Evolutionary conservation across 2,329 filamentous ascomycete species (phyloP).

Genomic region (Helicocarpus griseus): DNA sequence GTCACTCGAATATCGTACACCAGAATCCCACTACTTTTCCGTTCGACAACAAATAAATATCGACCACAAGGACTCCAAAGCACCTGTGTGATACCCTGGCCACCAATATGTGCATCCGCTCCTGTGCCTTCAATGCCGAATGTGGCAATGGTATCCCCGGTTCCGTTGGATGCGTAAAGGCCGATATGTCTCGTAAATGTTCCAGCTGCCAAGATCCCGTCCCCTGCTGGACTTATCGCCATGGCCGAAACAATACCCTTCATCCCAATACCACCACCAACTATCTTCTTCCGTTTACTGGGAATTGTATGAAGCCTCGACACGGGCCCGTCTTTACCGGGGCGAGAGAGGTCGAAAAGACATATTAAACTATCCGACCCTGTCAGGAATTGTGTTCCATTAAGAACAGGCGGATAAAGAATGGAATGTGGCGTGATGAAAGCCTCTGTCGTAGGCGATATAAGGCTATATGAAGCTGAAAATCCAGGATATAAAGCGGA

Average conservation of each 20-base stretch:
- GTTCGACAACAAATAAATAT: conserved; percentile 51
- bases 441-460: conserved; percentile 47
- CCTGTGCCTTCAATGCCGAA: conserved; percentile 39
- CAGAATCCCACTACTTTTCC: conserved; percentile 45
- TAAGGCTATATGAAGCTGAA: conserved; percentile 45
- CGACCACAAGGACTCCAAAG: conserved; percentile 48
- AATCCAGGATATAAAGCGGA: conserved; percentile 43
- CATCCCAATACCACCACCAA: conserved; percentile 41
- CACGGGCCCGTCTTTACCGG: conserved; percentile 38
- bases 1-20: conserved; percentile 52
- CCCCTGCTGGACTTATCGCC: conserved; percentile 31
- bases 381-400: conserved; percentile 46
- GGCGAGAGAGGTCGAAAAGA: conserved; percentile 45
- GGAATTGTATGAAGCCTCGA: conserved; percentile 39
- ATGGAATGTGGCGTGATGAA: conserved; percentile 48
- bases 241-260: conserved; percentile 48
- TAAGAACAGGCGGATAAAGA: conserved; percentile 36
- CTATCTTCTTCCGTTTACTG: conserved; percentile 36
- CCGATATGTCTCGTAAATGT: conserved; percentile 48
- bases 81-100: conserved; percentile 46
- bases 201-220: conserved; percentile 47
- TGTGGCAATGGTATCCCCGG: conserved; percentile 41
- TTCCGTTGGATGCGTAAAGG: conserved; percentile 43
- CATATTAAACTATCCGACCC: conserved; percentile 46
- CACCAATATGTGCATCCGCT: conserved; percentile 32